Evolutionary conservation across 805 yeast species (phyloP).

Genomic region (Lipomyces orientalis): DNA sequence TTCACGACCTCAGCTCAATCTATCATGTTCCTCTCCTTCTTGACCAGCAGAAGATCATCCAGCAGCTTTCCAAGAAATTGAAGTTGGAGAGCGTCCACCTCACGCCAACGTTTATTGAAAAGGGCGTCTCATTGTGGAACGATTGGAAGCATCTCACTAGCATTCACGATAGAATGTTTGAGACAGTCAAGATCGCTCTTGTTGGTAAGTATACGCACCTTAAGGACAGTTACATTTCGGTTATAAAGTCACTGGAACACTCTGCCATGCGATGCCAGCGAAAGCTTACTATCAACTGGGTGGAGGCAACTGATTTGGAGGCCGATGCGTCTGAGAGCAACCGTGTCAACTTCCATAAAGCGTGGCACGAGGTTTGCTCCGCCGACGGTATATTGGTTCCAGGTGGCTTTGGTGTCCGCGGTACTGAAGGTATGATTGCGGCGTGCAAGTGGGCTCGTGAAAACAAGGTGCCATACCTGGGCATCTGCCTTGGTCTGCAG

Average conservation of each 20-base stretch:
- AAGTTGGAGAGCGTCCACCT: conserved; percentile 57
- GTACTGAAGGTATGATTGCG: conserved; percentile 96
- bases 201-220: conserved; percentile 97
- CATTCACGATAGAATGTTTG: conserved; percentile 77
- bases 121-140: conserved; percentile 70
- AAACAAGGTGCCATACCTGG: conserved; percentile 89
- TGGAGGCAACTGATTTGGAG: conserved; percentile 91
- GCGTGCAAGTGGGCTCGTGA: conserved; percentile 99
- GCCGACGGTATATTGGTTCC: conserved; percentile 98
- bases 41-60: conserved; percentile 82
- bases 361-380: conserved; percentile 91
- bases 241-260: conserved; percentile 94
- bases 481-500: conserved; percentile 97
- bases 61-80: conserved; percentile 72
- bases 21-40: conserved; percentile 95
- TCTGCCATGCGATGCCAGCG: conserved; percentile 88
- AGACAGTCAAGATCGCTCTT: conserved; percentile 89
- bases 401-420: conserved; percentile 97
- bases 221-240: conserved; percentile 93
- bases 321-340: conserved; percentile 57
- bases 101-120: conserved; percentile 57
- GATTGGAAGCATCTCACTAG: conserved; percentile 84
- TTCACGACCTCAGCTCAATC: conserved; percentile 94
- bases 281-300: conserved; percentile 90
- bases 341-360: conserved; percentile 85